Evolutionary conservation across 2,329 filamentous ascomycete species (phyloP), one percentile per base, ranked within the genome.

Genomic region (Neonectria sp.): DNA sequence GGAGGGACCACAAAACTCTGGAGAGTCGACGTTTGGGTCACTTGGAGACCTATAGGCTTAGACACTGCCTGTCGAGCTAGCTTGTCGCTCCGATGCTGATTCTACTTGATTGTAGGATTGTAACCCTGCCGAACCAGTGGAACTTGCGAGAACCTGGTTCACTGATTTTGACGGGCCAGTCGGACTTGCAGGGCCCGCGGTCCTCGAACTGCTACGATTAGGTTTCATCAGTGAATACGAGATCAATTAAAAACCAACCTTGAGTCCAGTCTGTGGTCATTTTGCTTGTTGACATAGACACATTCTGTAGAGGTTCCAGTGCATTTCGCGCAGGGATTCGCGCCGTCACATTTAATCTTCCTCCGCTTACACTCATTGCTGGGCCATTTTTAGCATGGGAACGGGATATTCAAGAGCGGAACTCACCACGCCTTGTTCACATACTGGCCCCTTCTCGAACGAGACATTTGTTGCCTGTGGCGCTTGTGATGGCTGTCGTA

Each of bases 1-100:
- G 11, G 61, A 64, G 7, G 61, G 61, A 7, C 61, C 61, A 17
- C 61, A 64, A 29, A 64, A 64, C 13, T 64, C 61, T 4, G 61
- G 48, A 46, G 61, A 52, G 4, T 52, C 24, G 9, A 59, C 33
- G 13, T 27, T 27, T 31, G 43, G 21, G 13, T 49, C 46, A 51
- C 33, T 51, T 33, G n/a, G 21, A 33, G n/a, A 12, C 12, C 29
- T 21, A 3, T 37, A 29, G n/a, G 37, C 24, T 43, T 46, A 21
- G 8, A 25, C 46, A 29, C 25, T 49, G 25, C n/a, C n/a, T 29
- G 13, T 12, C 43, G 43, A 45, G 43, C 43, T 45, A n/a, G 43
- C 17, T 11, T 21, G 43, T 45, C 7, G 43, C 43, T 45, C 43
- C 43, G n/a, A 45, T 24, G 12, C 43, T 45, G 43, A 45, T 45